Conservation (phyloP, 805 yeast species). For the Nakazawaea peltata region DNA sequence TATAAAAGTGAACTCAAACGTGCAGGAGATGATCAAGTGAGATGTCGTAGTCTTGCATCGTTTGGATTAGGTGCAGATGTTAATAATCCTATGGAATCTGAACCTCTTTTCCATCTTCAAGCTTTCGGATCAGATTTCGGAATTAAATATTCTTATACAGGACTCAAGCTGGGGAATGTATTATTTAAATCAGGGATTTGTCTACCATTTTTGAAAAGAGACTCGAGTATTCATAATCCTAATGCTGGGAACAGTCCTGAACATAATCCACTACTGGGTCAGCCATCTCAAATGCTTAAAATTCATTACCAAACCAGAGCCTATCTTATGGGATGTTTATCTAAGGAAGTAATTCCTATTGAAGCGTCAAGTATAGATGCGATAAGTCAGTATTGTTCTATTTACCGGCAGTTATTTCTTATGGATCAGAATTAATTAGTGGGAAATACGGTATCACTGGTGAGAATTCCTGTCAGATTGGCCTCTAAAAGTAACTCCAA, state of each 20-base stretch:
- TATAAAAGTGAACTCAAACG: too few relatives aligned
- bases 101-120: slow-evolving; percentile 30
- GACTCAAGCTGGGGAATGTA: too few relatives aligned
- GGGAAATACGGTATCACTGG: too few relatives aligned
- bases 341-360: slow-evolving; percentile 21
- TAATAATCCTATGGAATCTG: slow-evolving; percentile 23
- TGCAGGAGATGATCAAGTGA: slow-evolving; percentile 31
- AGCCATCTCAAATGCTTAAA: too few relatives aligned
- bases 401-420: slow-evolving; percentile 32
- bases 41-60: too few relatives aligned
- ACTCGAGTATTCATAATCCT: too few relatives aligned
- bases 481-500: too few relatives aligned
- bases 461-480: too few relatives aligned
- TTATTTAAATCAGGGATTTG: slow-evolving; percentile 42
- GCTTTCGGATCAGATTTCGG: slow-evolving; percentile 49
- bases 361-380: slow-evolving; percentile 32
- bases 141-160: slow-evolving; percentile 31
- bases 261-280: too few relatives aligned
- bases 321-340: slow-evolving; percentile 39
- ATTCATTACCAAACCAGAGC: slow-evolving; percentile 42
- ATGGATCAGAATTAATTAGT: too few relatives aligned
- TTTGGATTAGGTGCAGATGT: slow-evolving; percentile 20
- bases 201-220: slow-evolving; percentile 41
- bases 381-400: slow-evolving; percentile 36
- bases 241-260: too few relatives aligned